A percentile compares a stretch with the other conserved stretches of the same genome.
Conservation (phyloP, 805 yeast genomes). For the Kurtzmaniella cleridarum region DNA sequence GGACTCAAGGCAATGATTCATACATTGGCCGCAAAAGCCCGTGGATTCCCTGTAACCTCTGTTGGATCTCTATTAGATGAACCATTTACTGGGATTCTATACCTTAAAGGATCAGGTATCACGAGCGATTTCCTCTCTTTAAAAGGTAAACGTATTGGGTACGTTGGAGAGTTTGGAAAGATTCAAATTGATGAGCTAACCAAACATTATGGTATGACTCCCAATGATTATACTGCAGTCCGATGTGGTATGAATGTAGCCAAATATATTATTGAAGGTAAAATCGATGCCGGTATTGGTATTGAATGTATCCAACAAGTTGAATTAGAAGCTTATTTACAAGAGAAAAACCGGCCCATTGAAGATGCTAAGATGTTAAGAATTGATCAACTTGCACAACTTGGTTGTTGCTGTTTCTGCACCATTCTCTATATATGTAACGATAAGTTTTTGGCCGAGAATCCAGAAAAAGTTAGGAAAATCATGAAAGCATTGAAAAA, state of each 20-base stretch:
- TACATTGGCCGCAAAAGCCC: constrained; percentile 54
- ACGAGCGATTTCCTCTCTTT: constrained; percentile 46
- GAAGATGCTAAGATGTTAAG: constrained; percentile 51
- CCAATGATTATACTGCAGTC: constrained; percentile 51
- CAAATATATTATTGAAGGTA: constrained; percentile 48
- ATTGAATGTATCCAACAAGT: constrained; percentile 58
- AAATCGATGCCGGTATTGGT: constrained; percentile 55
- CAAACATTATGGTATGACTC: constrained; percentile 51
- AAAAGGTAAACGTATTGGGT: constrained; percentile 50
- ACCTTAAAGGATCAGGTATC: constrained; percentile 46
- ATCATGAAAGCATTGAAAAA: constrained; percentile 45
- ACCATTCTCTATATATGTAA: constrained; percentile 50
- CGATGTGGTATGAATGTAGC: constrained; percentile 60
- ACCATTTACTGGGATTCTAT: constrained; percentile 53
- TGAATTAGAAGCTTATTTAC: constrained; percentile 47
- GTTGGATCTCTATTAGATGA: constrained; percentile 52
- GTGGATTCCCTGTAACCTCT: constrained; percentile 53
- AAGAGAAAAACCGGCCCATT: constrained; percentile 36
- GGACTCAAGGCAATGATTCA: constrained; percentile 59
- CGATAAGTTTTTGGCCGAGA: constrained; percentile 41
- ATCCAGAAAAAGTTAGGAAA: constrained; percentile 41
- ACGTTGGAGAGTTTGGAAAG: constrained; percentile 57
- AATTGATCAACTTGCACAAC: constrained; percentile 50
- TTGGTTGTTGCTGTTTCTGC: constrained; percentile 58
- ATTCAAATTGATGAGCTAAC: constrained; percentile 54